Conservation (phyloP, 202 grass and related monocot genomes). For the Saccharum hybrid region DNA sequence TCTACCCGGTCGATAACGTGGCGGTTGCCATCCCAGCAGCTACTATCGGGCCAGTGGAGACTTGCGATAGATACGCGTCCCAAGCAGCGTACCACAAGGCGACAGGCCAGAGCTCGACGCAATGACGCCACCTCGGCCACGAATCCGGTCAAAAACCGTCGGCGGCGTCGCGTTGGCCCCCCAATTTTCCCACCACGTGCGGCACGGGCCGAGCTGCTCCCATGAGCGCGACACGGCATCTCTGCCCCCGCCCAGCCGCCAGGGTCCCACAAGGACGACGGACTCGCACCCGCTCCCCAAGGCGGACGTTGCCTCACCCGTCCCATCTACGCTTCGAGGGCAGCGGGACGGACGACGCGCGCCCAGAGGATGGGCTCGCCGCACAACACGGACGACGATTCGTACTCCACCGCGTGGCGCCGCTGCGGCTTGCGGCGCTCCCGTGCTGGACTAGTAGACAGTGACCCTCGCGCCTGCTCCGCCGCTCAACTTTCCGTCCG, state of each 20-base stretch:
- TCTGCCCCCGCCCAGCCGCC: background rate
- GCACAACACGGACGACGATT: background rate
- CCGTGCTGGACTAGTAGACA: background rate
- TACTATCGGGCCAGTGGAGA: background rate
- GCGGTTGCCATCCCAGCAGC: background rate
- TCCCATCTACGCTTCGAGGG: background rate
- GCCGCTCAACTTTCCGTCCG: background rate
- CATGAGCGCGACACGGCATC: constrained; percentile 48
- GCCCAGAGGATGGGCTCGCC: background rate
- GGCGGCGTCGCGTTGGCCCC: background rate
- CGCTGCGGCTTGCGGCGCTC: background rate
- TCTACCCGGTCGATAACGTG: background rate
- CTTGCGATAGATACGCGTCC: too few species aligned
- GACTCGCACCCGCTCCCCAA: background rate
- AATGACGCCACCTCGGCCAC: background rate
- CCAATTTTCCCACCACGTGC: constrained; percentile 41
- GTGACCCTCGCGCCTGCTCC: background rate
- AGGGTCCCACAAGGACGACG: constrained; percentile 23
- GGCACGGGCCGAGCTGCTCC: constrained; percentile 46
- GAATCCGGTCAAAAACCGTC: constrained; percentile 39
- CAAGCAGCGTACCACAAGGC: background rate
- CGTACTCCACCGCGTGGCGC: background rate
- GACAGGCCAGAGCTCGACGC: background rate
- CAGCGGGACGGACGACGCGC: constrained; percentile 1
- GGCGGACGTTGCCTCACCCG: background rate